Conservation (phyloP, 108 stramenopile species). For the Asterionellopsis glacialis region DNA sequence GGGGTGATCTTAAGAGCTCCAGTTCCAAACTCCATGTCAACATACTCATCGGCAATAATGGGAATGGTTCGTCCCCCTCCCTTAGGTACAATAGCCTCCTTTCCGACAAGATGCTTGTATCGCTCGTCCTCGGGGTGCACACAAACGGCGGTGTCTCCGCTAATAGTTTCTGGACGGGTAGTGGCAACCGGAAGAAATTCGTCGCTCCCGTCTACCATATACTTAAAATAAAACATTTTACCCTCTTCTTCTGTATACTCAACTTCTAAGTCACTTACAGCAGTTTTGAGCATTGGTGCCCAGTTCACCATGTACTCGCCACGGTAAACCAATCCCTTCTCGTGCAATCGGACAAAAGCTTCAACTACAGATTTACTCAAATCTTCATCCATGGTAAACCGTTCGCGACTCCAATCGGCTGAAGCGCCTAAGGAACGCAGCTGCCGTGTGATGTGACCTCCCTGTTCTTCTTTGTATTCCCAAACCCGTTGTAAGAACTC, state of each 20-base stretch:
- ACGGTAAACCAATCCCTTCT: constrained; percentile 92
- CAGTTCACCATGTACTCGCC: constrained; percentile 98
- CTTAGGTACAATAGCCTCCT: constrained; percentile 84
- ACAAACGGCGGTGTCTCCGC: constrained; percentile 94
- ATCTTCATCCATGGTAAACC: constrained; percentile 95
- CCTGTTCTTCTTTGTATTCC: constrained; percentile 93
- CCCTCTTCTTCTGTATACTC: constrained; percentile 92
- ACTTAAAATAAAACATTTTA: constrained; percentile 96
- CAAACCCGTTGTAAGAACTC: constrained; percentile 85
- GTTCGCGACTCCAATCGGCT: constrained; percentile 96
- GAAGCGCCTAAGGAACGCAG: constrained; percentile 93
- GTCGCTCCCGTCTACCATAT: constrained; percentile 73
- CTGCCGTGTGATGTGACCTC: constrained; percentile 92
- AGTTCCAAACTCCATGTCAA: constrained; percentile 94
- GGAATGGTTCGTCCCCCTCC: constrained; percentile 75
- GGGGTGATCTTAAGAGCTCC: constrained; percentile 98
- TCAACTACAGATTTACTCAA: constrained; percentile 86
- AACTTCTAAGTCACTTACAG: constrained; percentile 96
- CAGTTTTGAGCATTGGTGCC: constrained; percentile 96
- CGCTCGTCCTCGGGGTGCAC: constrained; percentile 93
- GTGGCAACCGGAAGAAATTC: constrained; percentile 91
- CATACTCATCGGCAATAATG: constrained; percentile 93
- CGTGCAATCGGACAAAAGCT: constrained; percentile 94
- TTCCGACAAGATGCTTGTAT: constrained; percentile 90
- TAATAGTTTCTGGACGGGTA: constrained; percentile 93